Evolutionary conservation across 1,284 basidiomycete genomes (phyloP), one percentile per base, ranked within the genome.

Genomic region (Malassezia psittaci): DNA sequence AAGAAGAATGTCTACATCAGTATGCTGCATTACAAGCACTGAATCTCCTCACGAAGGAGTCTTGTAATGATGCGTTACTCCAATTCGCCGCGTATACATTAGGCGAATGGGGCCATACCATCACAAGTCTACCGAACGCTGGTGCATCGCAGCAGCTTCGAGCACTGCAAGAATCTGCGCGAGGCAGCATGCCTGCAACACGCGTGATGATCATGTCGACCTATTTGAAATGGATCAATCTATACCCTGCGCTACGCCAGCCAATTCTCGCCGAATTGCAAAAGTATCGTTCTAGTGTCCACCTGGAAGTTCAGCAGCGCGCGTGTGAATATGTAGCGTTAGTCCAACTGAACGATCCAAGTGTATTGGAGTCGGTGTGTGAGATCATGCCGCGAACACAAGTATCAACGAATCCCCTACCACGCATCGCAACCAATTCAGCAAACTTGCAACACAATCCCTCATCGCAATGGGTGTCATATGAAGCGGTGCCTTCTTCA

Each of bases 151-250:
- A 96, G 74, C 94, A 98, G 70, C 96, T 98, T 76, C 87, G 90
- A 65, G 80, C 88, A 4, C 78, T 98, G 6, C 93, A 98, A 76
- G 85, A 89, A 5, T 96, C 96, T 74, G 91, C 91, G 29, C 90
- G 93, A 74, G 87, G 90, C 69, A 96, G 93, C 75, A 83, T 88
- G 38, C 89, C 91, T 2, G 79, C 90, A 29, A 98, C 94, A 6
- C 83, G 93, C 32, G 87, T 91, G 0, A 80, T 99, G 42, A 81
- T 98, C 21, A 79, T 99, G 13, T 93, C 93, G 7, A 96, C 94
- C 0, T 99, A 99, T 75, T 85, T 96, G 79, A 99, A 99, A 80
- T 94, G 90, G 93, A 88, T 96, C 61, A 98, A 98, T 75, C 85
- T 98, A 51, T 99, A 98, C 78, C 94, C 94, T 7, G 94, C 98